Percentiles rank a stretch among this genome's conserved stretches.
Evolutionary conservation across 106 monocot species (phyloP).

Genomic region (Acorus calamus): DNA sequence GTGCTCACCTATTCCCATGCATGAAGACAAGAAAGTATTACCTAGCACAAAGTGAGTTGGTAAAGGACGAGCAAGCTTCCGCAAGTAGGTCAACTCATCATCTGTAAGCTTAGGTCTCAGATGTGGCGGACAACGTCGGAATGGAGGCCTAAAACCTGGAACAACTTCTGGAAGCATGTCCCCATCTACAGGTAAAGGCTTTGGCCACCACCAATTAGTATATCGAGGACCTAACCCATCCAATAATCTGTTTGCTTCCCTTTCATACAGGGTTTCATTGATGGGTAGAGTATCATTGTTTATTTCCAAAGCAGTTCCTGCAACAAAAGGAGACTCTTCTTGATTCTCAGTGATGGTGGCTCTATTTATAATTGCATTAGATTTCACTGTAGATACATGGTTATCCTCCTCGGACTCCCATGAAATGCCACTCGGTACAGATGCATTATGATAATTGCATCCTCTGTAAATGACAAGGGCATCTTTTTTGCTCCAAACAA

Average conservation of each 20-base stretch:
- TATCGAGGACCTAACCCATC: conserved; percentile 86
- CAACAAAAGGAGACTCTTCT: neutral
- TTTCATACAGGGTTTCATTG: conserved; percentile 59
- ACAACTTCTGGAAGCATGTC: conserved; percentile 84
- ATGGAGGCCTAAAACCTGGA: conserved; percentile 52
- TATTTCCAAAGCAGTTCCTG: conserved; percentile 6
- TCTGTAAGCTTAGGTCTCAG: conserved; percentile 33
- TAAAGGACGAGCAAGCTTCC: conserved; percentile 62
- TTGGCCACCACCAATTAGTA: conserved; percentile 88
- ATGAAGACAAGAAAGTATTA: conserved; percentile 12
- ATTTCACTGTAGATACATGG: neutral
- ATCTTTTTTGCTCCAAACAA: conserved; percentile 64
- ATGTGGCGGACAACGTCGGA: conserved; percentile 49
- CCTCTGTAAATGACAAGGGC: conserved; percentile 56
- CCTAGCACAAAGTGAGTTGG: conserved; percentile 96
- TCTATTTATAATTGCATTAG: neutral
- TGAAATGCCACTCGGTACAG: conserved; percentile 4
- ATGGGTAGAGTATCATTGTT: conserved; percentile 5
- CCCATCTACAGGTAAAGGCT: conserved; percentile 88
- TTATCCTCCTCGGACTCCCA: neutral
- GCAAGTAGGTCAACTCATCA: conserved; percentile 63
- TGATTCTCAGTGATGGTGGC: neutral
- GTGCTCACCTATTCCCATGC: neutral
- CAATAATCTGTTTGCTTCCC: conserved; percentile 68
- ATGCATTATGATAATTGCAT: conserved; percentile 2